Evolutionary conservation across 2,329 filamentous ascomycete genomes (phyloP).

Genomic region (Biscogniauxia sp.): DNA sequence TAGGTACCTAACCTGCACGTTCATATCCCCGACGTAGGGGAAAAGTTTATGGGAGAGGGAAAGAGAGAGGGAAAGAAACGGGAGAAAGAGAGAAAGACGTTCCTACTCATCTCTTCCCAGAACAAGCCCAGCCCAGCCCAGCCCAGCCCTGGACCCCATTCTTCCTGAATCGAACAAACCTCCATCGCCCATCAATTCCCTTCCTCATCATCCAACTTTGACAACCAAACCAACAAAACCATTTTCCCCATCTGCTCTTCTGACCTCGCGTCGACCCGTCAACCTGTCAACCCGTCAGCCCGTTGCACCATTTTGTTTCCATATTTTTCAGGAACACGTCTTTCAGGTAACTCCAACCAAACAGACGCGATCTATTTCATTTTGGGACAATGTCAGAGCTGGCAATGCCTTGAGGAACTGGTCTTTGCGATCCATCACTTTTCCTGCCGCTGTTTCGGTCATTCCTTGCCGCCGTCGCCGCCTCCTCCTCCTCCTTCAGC

Average conservation of each 20-base stretch:
- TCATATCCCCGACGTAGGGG: neutral
- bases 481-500: constrained; percentile 1
- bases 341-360: constrained; percentile 1
- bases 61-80: too few species aligned
- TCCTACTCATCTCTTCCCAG: neutral
- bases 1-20: neutral
- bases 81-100: neutral
- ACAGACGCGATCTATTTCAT: neutral
- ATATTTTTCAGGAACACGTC: neutral
- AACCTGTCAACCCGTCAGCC: neutral
- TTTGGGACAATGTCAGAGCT: neutral
- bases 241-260: constrained; percentile 3
- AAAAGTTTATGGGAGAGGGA: neutral
- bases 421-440: neutral
- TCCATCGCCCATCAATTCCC: constrained; percentile 7
- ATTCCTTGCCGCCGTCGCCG: constrained; percentile 1
- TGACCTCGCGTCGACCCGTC: neutral
- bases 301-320: neutral
- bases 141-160: constrained; percentile 8
- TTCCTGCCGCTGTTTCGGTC: neutral
- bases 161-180: constrained; percentile 3
- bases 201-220: constrained; percentile 16
- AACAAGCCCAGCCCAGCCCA: neutral
- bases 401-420: neutral
- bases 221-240: constrained; percentile 5